Conservation (phyloP, 306 rosid species). For the Trifolium pratense region DNA sequence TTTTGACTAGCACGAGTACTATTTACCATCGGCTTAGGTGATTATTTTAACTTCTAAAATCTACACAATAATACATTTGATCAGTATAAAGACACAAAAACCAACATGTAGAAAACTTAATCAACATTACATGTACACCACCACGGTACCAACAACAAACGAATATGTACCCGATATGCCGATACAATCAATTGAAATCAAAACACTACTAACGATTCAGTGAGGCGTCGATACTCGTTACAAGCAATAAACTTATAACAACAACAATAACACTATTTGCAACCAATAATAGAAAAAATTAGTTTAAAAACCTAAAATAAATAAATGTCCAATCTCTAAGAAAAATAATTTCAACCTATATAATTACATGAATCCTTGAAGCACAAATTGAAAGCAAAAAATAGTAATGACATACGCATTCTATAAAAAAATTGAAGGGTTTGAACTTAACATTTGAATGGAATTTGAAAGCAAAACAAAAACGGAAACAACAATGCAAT, state of each 20-base stretch:
- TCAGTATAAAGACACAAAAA: slow-evolving; percentile 35
- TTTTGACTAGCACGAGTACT: slow-evolving; percentile 55
- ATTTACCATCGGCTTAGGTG: slow-evolving; percentile 58
- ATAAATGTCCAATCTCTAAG: too few species aligned
- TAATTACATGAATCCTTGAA: not conserved
- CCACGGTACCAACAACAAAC: too few species aligned
- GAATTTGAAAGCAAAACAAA: not conserved
- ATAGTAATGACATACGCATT: too few species aligned
- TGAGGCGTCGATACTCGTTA: not conserved
- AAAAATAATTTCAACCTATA: not conserved
- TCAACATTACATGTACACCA: slow-evolving; percentile 9
- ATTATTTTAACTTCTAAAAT: slow-evolving; percentile 23
- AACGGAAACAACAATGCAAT: not conserved
- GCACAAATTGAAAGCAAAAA: not conserved
- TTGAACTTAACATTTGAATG: too few species aligned
- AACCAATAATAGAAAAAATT: too few species aligned
- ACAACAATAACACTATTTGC: too few species aligned
- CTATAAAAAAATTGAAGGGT: too few species aligned
- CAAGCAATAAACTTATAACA: slow-evolving; percentile 5
- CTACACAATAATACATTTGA: slow-evolving; percentile 26
- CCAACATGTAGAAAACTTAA: slow-evolving; percentile 16
- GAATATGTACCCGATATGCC: too few species aligned
- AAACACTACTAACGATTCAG: slow-evolving; percentile 14
- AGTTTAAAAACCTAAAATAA: too few species aligned
- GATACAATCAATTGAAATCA: slow-evolving; percentile 30